Evolutionary conservation across 2,329 filamentous ascomycete species (phyloP), one percentile per base, ranked within the genome.

Genomic region (Stemphylium vesicarium): DNA sequence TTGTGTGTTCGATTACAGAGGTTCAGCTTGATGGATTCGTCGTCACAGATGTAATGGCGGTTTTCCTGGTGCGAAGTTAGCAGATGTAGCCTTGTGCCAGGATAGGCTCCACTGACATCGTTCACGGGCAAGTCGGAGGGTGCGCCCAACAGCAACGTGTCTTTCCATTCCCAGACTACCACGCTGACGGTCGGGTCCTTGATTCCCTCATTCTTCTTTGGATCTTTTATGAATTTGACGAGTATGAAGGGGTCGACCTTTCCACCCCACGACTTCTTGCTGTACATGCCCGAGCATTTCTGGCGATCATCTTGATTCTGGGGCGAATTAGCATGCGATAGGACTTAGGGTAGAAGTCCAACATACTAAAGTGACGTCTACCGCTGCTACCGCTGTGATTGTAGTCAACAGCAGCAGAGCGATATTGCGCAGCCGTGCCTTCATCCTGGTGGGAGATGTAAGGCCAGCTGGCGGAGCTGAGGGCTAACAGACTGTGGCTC

Each of bases 241-340:
- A 89, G 83, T 74, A 98, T 96, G 79, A 92, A 96, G 16, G 94
- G 94, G 66, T 97, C 91, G 56, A 92, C 85, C 32, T 86, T 85
- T 55, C 94, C 94, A 66, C 92, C 92, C 94, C 94, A 98, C 45
- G 89, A 84, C 70, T 87, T 90, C 73, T 86, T 88, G 79, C 90
- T 93, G 81, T 97, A 98, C 93, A 98, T 97, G 79, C 94, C 92
- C 81, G 82, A 80, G 80, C 94, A 97, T 85, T 89, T 85, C 79
- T 96, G 90, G 70, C 87, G 83, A 71, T 94, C 90, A 32, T 88
- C 85, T 73, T 95, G 84, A 75, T 91, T 88, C 91, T 96, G 16
- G 4, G 20, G 12, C n/a, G 12, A 35, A 31, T 60, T 52, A 56
- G 53, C 38, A 29, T 5, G 12, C 12, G 11, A 35, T 18, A 10